Evolutionary conservation across 2,329 filamentous ascomycete species (phyloP).

Genomic region (Pseudocercospora ulei): DNA sequence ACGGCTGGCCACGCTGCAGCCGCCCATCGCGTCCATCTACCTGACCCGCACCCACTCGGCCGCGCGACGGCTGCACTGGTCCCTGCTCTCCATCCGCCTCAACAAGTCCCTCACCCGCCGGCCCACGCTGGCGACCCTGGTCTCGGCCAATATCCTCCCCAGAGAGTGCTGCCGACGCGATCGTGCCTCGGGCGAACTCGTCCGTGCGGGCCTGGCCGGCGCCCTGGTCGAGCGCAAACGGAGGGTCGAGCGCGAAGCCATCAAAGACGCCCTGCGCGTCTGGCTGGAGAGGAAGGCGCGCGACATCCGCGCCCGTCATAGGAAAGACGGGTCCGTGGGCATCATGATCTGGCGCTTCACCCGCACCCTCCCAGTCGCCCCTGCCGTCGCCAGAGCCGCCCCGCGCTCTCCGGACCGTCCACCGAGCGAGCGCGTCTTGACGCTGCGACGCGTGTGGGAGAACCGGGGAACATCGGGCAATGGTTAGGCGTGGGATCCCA

Average conservation of each 20-base stretch:
- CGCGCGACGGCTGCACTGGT: slow-evolving; percentile 54
- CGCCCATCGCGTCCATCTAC: slow-evolving; percentile 57
- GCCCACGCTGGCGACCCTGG: slow-evolving; percentile 51
- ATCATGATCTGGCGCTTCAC: slow-evolving; percentile 38
- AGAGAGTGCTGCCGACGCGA: slow-evolving; percentile 47
- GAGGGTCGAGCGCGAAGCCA: slow-evolving; percentile 55
- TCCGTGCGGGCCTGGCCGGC: slow-evolving; percentile 45
- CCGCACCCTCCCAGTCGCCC: slow-evolving; percentile 38
- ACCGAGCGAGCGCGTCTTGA: slow-evolving; percentile 24
- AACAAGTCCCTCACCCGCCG: slow-evolving; percentile 52
- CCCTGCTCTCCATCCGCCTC: slow-evolving; percentile 56
- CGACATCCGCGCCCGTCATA: slow-evolving; percentile 32
- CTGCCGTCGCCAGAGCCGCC: slow-evolving; percentile 36
- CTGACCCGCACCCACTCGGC: slow-evolving; percentile 56
- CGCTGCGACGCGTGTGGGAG: slow-evolving; percentile 50
- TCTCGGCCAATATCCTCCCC: slow-evolving; percentile 56
- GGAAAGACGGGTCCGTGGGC: slow-evolving; percentile 35
- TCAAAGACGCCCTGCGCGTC: slow-evolving; percentile 56
- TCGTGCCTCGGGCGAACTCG: slow-evolving; percentile 31
- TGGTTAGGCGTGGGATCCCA: too few relatives aligned
- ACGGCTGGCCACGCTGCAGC: slow-evolving; percentile 52
- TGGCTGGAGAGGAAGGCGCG: slow-evolving; percentile 48
- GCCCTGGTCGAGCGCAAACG: slow-evolving; percentile 53
- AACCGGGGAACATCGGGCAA: background rate
- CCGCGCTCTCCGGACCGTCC: slow-evolving; percentile 35